phyloP scores from a whole-genome alignment of 306 rosid species.

The Pterocarpus macrocarpus region DNA sequence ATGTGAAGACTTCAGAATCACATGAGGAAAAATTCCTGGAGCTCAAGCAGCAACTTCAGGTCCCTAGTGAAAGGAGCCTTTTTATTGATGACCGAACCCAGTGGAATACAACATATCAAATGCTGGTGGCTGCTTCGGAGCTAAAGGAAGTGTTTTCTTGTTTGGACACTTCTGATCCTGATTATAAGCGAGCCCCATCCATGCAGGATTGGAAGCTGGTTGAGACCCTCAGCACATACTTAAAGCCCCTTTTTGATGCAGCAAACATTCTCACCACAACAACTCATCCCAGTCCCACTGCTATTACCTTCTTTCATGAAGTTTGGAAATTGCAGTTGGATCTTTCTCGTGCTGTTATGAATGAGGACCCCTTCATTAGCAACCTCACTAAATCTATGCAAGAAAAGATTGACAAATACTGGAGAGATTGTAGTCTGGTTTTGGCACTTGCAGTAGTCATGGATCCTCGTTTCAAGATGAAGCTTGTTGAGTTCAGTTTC shows the following conservation, averaged over 20 bases:
- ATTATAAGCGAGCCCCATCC: constrained; percentile 78
- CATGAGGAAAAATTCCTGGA: constrained; percentile 85
- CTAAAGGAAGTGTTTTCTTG: constrained; percentile 87
- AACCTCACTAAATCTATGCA: constrained; percentile 66
- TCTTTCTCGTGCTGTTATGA: constrained; percentile 61
- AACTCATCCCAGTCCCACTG: constrained; percentile 74
- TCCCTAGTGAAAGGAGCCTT: constrained; percentile 81
- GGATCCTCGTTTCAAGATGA: constrained; percentile 99
- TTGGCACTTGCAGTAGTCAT: constrained; percentile 89
- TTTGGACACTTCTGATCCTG: constrained; percentile 86
- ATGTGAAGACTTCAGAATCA: constrained; percentile 86
- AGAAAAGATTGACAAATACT: constrained; percentile 76
- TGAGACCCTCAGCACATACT: constrained; percentile 73
- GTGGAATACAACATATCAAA: constrained; percentile 92
- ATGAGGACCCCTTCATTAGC: constrained; percentile 73
- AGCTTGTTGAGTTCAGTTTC: constrained; percentile 96
- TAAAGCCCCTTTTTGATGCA: constrained; percentile 83
- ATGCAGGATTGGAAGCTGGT: constrained; percentile 88
- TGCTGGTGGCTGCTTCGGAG: constrained; percentile 87
- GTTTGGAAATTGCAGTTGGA: constrained; percentile 93
- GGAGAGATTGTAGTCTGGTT: constrained; percentile 83
- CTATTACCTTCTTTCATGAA: constrained; percentile 82
- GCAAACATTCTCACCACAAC: constrained; percentile 72
- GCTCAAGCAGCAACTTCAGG: constrained; percentile 87
- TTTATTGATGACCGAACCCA: constrained; percentile 80